Evolutionary conservation across 2,329 filamentous ascomycete species (phyloP).

Genomic region (Claviceps sp.): DNA sequence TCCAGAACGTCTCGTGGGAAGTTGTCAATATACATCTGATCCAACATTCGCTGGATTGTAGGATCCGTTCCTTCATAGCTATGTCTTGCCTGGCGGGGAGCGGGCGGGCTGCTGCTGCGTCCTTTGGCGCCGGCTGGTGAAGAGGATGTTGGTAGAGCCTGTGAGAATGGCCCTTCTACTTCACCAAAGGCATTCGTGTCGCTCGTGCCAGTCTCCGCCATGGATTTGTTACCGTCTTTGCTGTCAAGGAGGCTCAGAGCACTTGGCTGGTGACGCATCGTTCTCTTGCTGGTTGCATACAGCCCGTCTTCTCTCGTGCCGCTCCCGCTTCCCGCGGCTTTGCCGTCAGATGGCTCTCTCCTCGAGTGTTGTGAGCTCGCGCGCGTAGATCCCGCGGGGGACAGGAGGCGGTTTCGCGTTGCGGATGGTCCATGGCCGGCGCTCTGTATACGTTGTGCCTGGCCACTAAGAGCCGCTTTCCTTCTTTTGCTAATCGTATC

Average conservation of each 20-base stretch:
- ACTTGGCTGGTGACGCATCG: conserved; percentile 45
- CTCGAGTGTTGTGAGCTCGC: conserved; percentile 25
- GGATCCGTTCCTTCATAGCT: conserved; percentile 74
- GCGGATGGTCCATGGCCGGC: conserved; percentile 17
- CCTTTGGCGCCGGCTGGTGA: conserved; percentile 13
- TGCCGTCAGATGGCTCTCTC: conserved; percentile 20
- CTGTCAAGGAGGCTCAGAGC: conserved; percentile 46
- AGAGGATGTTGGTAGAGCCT: conserved; percentile 13
- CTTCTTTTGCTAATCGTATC: conserved; percentile 44
- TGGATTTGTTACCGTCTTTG: conserved; percentile 44
- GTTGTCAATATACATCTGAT: conserved; percentile 70
- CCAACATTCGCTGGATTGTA: conserved; percentile 56
- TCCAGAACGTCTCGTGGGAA: conserved; percentile 52
- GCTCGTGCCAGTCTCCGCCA: conserved; percentile 45
- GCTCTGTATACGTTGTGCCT: conserved; percentile 30
- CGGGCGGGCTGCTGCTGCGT: conserved; percentile 12
- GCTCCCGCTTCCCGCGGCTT: conserved; percentile 9
- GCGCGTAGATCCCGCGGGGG: conserved; percentile 16
- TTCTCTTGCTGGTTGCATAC: conserved; percentile 26
- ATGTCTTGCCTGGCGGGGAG: conserved; percentile 47
- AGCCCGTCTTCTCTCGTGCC: conserved; percentile 26
- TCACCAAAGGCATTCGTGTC: conserved; percentile 47
- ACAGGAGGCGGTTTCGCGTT: conserved; percentile 17
- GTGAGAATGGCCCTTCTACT: conserved; percentile 42
- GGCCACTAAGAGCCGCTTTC: conserved; percentile 36